phyloP scores from a whole-genome alignment of 257 asterid genomes.

The Paraleonurus japonicus region DNA sequence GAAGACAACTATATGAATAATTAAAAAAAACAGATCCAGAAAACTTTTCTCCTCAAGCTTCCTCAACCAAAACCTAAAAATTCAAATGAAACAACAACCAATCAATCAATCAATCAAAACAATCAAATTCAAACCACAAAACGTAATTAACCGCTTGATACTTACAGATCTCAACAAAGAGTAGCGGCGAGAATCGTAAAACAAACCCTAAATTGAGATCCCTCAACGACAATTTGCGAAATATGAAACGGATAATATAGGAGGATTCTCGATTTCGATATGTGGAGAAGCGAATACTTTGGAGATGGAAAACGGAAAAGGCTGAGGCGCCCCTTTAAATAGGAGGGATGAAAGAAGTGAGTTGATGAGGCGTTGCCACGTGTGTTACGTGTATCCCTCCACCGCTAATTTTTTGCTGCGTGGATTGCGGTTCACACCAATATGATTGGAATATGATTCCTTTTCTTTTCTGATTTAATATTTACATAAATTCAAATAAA shows the following conservation, averaged over 20 bases:
- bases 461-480: neutral
- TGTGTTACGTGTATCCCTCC: conserved; percentile 4
- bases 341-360: neutral
- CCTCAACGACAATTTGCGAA: neutral
- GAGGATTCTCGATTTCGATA: neutral
- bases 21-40: neutral
- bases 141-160: neutral
- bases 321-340: conserved; percentile 1
- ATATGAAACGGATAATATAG: neutral
- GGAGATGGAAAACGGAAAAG: neutral
- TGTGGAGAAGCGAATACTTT: conserved; percentile 20
- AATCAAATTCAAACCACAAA: neutral
- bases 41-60: conserved; percentile 16
- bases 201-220: conserved; percentile 17
- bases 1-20: conserved; percentile 7
- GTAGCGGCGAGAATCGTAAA: conserved; percentile 18
- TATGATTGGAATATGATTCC: conserved; percentile 13
- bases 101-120: neutral
- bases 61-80: conserved; percentile 18
- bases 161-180: conserved; percentile 18
- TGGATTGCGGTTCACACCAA: conserved; percentile 9
- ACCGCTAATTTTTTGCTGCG: conserved; percentile 13
- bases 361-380: conserved; percentile 22
- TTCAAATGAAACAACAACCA: neutral
- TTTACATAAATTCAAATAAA: neutral